Percentiles rank a stretch among this genome's conserved stretches.
phyloP scores from a whole-genome alignment of 2,329 filamentous ascomycete species.

The Alternaria incomplexa region DNA sequence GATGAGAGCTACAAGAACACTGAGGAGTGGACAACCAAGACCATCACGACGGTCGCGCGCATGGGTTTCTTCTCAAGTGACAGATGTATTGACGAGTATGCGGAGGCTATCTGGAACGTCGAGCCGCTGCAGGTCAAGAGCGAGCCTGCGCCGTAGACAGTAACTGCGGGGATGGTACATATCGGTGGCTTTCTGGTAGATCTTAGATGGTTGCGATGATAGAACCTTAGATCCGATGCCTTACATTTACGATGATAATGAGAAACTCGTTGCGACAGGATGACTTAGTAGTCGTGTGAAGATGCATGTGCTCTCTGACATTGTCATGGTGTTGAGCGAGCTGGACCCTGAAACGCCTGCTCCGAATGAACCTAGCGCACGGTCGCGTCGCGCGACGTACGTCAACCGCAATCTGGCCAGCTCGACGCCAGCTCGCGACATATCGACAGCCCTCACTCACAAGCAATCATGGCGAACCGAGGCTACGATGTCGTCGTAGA shows the following conservation, averaged over 20 bases:
- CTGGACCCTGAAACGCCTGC: conserved; percentile 20
- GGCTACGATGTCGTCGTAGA: conserved; percentile 99
- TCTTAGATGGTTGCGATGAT: neutral
- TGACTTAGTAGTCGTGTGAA: neutral
- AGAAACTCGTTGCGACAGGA: neutral
- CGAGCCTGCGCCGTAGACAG: conserved; percentile 24
- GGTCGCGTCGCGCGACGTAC: conserved; percentile 30
- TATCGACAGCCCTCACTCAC: conserved; percentile 6
- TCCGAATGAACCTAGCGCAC: conserved; percentile 29
- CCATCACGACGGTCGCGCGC: conserved; percentile 82
- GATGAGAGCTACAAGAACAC: conserved; percentile 92
- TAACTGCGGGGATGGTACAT: neutral
- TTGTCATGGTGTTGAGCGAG: neutral
- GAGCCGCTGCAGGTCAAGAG: conserved; percentile 70
- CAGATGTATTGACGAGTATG: conserved; percentile 95
- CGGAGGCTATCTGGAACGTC: conserved; percentile 95
- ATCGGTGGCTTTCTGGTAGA: neutral
- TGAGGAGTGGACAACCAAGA: conserved; percentile 91
- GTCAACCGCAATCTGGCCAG: conserved; percentile 45
- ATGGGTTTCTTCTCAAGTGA: conserved; percentile 99
- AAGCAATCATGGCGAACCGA: conserved; percentile 70
- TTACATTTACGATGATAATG: neutral
- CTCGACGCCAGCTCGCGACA: conserved; percentile 29
- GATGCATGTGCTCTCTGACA: neutral
- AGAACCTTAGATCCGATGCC: conserved; percentile 1